Conservation (phyloP, 345 rosid species). For the Arabidopsis arenosa region DNA sequence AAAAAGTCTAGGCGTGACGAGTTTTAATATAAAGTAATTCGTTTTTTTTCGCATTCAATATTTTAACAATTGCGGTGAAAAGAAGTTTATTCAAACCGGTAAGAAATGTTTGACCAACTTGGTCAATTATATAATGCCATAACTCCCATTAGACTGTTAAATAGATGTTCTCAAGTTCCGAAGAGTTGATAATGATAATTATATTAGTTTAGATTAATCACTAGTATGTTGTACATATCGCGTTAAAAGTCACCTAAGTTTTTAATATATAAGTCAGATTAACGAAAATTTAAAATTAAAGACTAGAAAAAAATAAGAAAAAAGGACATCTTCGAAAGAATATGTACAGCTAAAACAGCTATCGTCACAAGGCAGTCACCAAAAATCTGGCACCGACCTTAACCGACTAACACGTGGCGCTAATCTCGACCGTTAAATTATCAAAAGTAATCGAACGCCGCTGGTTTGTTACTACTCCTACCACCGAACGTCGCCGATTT, state of each 20-base stretch:
- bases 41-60: neutral
- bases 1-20: constrained; percentile 38
- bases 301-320: too few species aligned
- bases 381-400: constrained; percentile 54
- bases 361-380: constrained; percentile 45
- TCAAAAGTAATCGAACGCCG: constrained; percentile 75
- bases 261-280: constrained; percentile 16
- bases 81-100: constrained; percentile 7
- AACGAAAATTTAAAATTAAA: constrained; percentile 3
- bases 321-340: constrained; percentile 38
- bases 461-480: constrained; percentile 44
- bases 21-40: constrained; percentile 22
- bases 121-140: constrained; percentile 19
- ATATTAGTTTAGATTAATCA: neutral
- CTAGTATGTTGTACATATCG: constrained; percentile 20
- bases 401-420: constrained; percentile 49
- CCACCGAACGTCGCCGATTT: constrained; percentile 50
- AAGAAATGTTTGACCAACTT: constrained; percentile 21
- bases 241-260: constrained; percentile 26
- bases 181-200: constrained; percentile 4
- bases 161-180: constrained; percentile 24
- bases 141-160: neutral
- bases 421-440: constrained; percentile 5
- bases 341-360: constrained; percentile 46
- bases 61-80: constrained; percentile 17